phyloP scores from a whole-genome alignment of 345 rosid species.

The Eucalyptus urophylla region DNA sequence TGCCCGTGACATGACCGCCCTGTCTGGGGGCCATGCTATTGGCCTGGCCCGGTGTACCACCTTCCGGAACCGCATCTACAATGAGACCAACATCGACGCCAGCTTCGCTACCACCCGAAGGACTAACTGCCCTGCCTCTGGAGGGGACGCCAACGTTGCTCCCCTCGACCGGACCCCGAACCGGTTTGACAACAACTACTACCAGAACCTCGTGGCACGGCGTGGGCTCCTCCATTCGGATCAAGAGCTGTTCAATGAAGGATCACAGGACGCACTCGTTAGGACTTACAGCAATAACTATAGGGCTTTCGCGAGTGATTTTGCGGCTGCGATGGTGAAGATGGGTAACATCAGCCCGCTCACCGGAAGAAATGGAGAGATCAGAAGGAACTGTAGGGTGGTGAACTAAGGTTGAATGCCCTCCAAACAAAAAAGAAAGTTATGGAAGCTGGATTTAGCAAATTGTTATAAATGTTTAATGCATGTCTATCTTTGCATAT shows the following conservation, averaged over 20 bases:
- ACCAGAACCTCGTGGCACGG: neutral
- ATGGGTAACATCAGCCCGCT: constrained; percentile 38
- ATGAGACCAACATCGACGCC: constrained; percentile 28
- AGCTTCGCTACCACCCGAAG: constrained; percentile 6
- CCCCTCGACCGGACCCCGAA: constrained; percentile 17
- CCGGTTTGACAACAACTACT: constrained; percentile 19
- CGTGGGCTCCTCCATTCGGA: constrained; percentile 39
- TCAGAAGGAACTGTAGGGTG: constrained; percentile 21
- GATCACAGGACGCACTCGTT: constrained; percentile 19
- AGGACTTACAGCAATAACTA: constrained; percentile 10
- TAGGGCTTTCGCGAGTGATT: constrained; percentile 7
- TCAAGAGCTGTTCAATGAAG: constrained; percentile 24
- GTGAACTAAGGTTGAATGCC: neutral
- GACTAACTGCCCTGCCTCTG: constrained; percentile 19
- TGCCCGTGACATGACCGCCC: constrained; percentile 31
- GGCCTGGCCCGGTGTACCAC: constrained; percentile 17
- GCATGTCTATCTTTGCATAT: neutral
- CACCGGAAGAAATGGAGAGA: constrained; percentile 26
- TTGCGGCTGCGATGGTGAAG: constrained; percentile 32
- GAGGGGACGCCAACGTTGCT: constrained; percentile 18
- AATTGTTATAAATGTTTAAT: neutral
- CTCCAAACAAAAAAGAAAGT: neutral
- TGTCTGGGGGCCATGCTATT: constrained; percentile 28
- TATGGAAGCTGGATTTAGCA: neutral
- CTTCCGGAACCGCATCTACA: constrained; percentile 24